phyloP scores from a whole-genome alignment of 2,329 filamentous ascomycete species.

The Aspergillus candidus region DNA sequence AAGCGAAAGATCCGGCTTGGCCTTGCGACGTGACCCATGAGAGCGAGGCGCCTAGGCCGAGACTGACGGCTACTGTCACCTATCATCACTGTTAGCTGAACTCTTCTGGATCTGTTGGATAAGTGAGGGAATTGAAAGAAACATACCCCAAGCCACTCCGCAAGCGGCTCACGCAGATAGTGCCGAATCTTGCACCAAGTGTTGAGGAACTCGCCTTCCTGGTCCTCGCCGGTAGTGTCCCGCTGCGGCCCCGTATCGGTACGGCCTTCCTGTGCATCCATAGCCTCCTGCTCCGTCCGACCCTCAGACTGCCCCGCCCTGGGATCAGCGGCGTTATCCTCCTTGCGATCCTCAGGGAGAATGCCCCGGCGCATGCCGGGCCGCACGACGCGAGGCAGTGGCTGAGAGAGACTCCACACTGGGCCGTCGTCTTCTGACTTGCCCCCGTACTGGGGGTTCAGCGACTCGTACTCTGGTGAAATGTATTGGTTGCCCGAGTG shows the following conservation, averaged over 20 bases:
- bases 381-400: constrained; percentile 46
- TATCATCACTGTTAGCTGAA: constrained; percentile 7
- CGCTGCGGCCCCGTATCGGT: neutral
- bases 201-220: constrained; percentile 17
- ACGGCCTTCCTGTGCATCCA: too few relatives aligned
- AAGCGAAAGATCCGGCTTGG: constrained; percentile 19
- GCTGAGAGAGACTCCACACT: constrained; percentile 47
- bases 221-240: neutral
- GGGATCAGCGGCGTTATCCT: too few relatives aligned
- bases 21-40: constrained; percentile 16
- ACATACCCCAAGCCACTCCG: constrained; percentile 25
- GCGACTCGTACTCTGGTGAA: constrained; percentile 17
- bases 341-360: too few relatives aligned
- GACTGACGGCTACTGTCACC: constrained; percentile 24
- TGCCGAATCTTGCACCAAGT: constrained; percentile 22
- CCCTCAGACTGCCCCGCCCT: too few relatives aligned
- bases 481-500: constrained; percentile 4
- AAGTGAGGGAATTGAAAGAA: neutral
- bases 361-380: constrained; percentile 38
- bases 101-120: neutral
- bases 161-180: constrained; percentile 23
- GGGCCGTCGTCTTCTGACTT: constrained; percentile 34
- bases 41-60: constrained; percentile 24
- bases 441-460: constrained; percentile 48
- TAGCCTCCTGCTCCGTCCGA: too few relatives aligned